Conservation (phyloP, 2,329 filamentous ascomycete genomes). For the Trichocomaceae sp. region DNA sequence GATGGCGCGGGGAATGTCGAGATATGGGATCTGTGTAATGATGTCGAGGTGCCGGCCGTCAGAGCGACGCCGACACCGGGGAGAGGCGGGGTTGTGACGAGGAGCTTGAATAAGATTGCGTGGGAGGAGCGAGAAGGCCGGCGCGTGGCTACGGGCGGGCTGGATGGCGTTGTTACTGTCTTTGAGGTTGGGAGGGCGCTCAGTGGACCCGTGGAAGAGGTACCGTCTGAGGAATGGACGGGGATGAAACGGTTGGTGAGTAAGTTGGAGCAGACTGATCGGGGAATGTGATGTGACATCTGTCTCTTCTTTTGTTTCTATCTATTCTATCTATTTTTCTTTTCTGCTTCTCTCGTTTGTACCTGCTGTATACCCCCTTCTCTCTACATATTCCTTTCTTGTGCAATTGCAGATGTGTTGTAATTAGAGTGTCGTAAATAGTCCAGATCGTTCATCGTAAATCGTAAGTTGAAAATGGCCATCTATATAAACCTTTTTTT, state of each 20-base stretch:
- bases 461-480: background rate
- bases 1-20: constrained; percentile 90
- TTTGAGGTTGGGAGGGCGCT: constrained; percentile 73
- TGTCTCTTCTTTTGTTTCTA: constrained; percentile 2
- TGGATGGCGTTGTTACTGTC: constrained; percentile 82
- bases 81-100: constrained; percentile 62
- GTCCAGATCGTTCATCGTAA: background rate
- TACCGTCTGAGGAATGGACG: constrained; percentile 84
- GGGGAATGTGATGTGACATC: constrained; percentile 21
- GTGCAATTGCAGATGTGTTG: background rate
- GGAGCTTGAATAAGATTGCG: constrained; percentile 86
- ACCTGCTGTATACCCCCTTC: constrained; percentile 10
- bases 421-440: background rate
- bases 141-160: constrained; percentile 79
- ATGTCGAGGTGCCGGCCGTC: constrained; percentile 85
- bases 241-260: constrained; percentile 84
- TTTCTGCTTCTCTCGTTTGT: background rate
- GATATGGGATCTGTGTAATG: constrained; percentile 88
- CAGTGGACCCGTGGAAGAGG: constrained; percentile 75
- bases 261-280: constrained; percentile 56
- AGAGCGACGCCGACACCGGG: constrained; percentile 63
- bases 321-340: constrained; percentile 9
- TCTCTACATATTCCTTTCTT: background rate
- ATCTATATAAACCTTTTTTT: background rate
- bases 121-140: constrained; percentile 91